These are phyloP conservation scores for Xylaria telfairii DNA, from an alignment of 495 filamentous ascomycete genomes.

Conservation along the genomic window DNA sequence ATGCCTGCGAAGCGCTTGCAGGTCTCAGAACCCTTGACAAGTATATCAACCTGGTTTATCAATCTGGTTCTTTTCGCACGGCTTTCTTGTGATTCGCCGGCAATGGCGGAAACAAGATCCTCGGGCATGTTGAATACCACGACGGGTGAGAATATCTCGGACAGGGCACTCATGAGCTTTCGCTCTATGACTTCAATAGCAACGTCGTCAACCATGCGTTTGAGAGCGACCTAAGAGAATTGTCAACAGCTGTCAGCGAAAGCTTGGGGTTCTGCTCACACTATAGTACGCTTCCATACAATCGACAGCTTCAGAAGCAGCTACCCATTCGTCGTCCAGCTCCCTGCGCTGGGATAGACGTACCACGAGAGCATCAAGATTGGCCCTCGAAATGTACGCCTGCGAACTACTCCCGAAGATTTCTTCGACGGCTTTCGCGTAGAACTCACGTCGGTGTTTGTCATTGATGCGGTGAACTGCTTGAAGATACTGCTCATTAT, in stretches of 20 bases:
- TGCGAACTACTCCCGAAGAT: no score
- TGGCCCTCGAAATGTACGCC: no score
- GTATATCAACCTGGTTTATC: constrained; percentile 56
- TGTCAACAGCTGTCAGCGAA: no score
- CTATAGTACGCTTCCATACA: constrained; percentile 60
- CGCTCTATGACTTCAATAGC: constrained; percentile 64
- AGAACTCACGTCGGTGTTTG: constrained; percentile 30
- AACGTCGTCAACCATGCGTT: constrained; percentile 67
- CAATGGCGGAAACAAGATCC: constrained; percentile 55
- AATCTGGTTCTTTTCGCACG: constrained; percentile 55
- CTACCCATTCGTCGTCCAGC: constrained; percentile 47
- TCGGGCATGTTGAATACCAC: constrained; percentile 34
- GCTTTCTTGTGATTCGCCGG: constrained; percentile 61
- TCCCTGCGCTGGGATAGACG: constrained; percentile 37
- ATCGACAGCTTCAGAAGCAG: constrained; percentile 54
- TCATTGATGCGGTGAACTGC: constrained; percentile 12
- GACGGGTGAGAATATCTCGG: constrained; percentile 45
- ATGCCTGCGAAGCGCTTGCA: constrained; percentile 51
- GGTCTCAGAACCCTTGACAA: constrained; percentile 55
- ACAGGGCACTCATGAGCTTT: constrained; percentile 57
- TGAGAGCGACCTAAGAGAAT: constrained; percentile 61
- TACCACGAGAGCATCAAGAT: no score
- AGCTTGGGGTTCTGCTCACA: no score
- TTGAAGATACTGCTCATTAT: constrained; percentile 19
- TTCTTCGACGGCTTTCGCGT: constrained; percentile 40